Conservation (phyloP, 2,329 filamentous ascomycete genomes). For the Fusarium agapanthi region DNA sequence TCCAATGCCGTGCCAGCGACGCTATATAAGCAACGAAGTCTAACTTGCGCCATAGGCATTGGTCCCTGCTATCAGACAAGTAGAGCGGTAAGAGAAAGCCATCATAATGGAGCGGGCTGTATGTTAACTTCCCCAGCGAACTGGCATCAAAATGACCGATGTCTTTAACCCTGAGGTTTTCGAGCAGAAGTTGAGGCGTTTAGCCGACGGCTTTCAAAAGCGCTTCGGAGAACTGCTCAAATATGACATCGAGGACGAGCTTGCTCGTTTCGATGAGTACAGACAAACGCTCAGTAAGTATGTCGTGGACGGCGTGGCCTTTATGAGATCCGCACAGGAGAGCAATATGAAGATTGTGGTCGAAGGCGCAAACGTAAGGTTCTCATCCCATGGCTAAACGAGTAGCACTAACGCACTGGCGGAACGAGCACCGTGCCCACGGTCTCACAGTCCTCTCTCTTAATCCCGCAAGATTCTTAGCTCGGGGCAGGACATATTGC, state of each 20-base stretch:
- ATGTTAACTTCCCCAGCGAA: neutral
- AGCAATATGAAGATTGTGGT: neutral
- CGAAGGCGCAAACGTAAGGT: neutral
- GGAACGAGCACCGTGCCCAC: neutral
- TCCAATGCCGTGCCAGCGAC: neutral
- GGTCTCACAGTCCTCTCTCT: neutral
- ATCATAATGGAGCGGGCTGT: neutral
- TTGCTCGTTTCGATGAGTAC: neutral
- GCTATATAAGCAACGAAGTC: neutral
- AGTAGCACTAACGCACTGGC: neutral
- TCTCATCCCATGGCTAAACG: neutral
- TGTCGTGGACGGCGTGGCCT: neutral
- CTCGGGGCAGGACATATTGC: neutral
- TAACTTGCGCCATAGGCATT: neutral
- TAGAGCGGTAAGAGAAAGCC: neutral
- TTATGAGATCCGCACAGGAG: neutral
- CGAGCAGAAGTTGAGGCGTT: neutral
- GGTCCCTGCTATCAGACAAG: neutral
- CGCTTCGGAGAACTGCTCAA: neutral
- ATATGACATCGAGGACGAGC: neutral
- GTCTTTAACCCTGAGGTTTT: neutral
- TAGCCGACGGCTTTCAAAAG: neutral
- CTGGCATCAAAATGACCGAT: neutral
- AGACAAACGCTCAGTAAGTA: neutral
- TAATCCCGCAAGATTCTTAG: neutral